Conservation (phyloP, 1,139 yeast genomes). For the Suhomyces yuchorum region DNA sequence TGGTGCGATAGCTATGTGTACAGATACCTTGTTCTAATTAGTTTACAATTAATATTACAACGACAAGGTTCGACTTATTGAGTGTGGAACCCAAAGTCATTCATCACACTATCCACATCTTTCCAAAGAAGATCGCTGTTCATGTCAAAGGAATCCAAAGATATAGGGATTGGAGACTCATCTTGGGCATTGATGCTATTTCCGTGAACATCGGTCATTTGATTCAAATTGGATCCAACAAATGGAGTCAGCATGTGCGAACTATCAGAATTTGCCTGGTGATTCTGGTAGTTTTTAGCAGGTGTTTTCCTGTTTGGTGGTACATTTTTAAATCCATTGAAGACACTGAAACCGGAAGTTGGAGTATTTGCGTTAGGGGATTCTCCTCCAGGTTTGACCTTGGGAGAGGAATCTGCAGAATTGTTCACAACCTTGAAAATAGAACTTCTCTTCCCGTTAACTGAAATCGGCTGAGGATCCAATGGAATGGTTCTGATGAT, state of each 20-base stretch:
- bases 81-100: slow-evolving; percentile 86
- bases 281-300: background rate
- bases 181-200: slow-evolving; percentile 13
- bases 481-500: slow-evolving; percentile 77
- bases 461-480: slow-evolving; percentile 75
- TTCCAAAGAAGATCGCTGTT: slow-evolving; percentile 77
- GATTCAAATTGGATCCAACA: slow-evolving; percentile 4
- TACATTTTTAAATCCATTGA: slow-evolving; percentile 1
- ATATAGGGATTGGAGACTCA: slow-evolving; percentile 30
- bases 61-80: slow-evolving; percentile 5
- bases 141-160: slow-evolving; percentile 36
- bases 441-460: slow-evolving; percentile 37
- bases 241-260: background rate
- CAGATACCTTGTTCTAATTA: background rate
- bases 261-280: background rate
- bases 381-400: slow-evolving; percentile 15
- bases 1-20: background rate
- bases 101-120: slow-evolving; percentile 90
- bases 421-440: slow-evolving; percentile 44
- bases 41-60: slow-evolving; percentile 2
- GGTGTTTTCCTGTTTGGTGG: background rate
- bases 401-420: slow-evolving; percentile 34
- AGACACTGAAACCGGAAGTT: background rate
- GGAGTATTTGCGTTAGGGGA: slow-evolving; percentile 7
- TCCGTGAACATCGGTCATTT: slow-evolving; percentile 3